These are phyloP conservation scores for Gaultheria prostrata DNA, from an alignment of 148 eudicot genomes.

Conservation along the genomic window DNA sequence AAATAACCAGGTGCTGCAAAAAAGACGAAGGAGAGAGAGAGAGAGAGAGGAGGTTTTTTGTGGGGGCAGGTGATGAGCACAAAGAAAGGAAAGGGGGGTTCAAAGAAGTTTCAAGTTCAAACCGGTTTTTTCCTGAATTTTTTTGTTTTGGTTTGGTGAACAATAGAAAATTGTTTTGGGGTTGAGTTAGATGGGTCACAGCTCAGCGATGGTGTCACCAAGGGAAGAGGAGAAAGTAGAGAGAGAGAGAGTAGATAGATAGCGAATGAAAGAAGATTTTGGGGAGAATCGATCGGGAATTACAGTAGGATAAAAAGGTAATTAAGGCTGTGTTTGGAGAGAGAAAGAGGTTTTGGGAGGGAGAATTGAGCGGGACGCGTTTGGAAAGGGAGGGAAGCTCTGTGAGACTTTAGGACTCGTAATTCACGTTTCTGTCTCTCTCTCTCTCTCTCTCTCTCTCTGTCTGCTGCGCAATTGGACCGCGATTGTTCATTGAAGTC, in stretches of 20 bases:
- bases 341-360: neutral
- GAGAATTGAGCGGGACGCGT: neutral
- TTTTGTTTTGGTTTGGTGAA: neutral
- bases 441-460: no score
- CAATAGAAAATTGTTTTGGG: neutral
- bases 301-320: neutral
- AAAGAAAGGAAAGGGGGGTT: conserved; percentile 22
- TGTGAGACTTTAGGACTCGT: neutral
- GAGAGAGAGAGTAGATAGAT: neutral
- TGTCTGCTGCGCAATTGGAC: neutral
- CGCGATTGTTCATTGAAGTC: neutral
- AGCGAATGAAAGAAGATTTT: neutral
- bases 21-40: neutral
- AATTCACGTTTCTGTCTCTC: neutral
- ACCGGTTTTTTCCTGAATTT: neutral
- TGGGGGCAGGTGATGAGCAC: conserved; percentile 25
- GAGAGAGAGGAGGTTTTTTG: neutral
- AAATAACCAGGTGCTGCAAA: conserved; percentile 18
- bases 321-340: neutral
- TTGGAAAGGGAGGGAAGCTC: neutral
- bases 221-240: neutral
- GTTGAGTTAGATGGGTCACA: neutral
- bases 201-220: neutral
- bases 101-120: neutral
- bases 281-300: no score